Evolutionary conservation across 2,329 filamentous ascomycete species (phyloP).

Genomic region (Cytospora piceae): DNA sequence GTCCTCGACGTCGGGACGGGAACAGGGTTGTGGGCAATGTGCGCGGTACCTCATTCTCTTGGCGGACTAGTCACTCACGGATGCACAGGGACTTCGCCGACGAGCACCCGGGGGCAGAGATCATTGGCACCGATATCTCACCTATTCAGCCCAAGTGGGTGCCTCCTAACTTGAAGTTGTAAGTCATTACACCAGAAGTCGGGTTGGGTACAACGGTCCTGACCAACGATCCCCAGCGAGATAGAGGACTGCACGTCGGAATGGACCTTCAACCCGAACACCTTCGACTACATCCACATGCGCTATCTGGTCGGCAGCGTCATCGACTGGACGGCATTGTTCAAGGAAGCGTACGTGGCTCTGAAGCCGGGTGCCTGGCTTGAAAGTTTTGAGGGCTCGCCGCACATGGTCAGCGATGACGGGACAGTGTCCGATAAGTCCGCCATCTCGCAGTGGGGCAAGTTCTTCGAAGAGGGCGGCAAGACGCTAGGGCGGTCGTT

Average conservation of each 20-base stretch:
- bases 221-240: slow-evolving; percentile 37
- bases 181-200: neutral
- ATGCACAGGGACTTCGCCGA: slow-evolving; percentile 51
- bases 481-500: slow-evolving; percentile 48
- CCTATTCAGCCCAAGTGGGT: slow-evolving; percentile 61
- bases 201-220: neutral
- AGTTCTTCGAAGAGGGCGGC: slow-evolving; percentile 46
- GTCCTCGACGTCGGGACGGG: slow-evolving; percentile 59
- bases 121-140: slow-evolving; percentile 59
- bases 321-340: slow-evolving; percentile 54
- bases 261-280: slow-evolving; percentile 49
- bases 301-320: slow-evolving; percentile 57
- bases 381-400: slow-evolving; percentile 34
- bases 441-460: slow-evolving; percentile 35
- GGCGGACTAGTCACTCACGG: neutral
- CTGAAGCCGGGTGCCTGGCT: slow-evolving; percentile 55
- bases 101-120: slow-evolving; percentile 48
- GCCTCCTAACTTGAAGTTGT: slow-evolving; percentile 57
- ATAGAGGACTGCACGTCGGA: slow-evolving; percentile 63
- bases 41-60: neutral
- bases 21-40: slow-evolving; percentile 55
- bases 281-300: slow-evolving; percentile 63
- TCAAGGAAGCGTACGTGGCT: slow-evolving; percentile 52
- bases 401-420: slow-evolving; percentile 35
- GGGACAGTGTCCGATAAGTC: slow-evolving; percentile 30